These are phyloP conservation scores for Skeletonema grethae DNA, from an alignment of 108 stramenopile species.

Conservation along the genomic window DNA sequence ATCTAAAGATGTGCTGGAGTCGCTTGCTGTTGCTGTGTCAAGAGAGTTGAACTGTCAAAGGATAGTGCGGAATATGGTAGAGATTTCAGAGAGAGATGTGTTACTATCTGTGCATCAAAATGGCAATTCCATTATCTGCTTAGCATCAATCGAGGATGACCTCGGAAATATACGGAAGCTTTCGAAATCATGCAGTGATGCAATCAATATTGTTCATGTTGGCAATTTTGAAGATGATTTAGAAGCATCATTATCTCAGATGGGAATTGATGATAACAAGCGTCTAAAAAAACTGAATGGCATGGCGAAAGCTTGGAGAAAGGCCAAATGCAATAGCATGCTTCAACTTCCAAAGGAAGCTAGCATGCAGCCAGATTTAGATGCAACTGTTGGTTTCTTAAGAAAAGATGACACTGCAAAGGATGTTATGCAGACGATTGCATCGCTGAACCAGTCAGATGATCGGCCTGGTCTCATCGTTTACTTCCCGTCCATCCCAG, in stretches of 20 bases:
- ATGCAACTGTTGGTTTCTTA: conserved; percentile 13
- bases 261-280: conserved; percentile 4
- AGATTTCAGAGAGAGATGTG: conserved; percentile 18
- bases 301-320: conserved; percentile 43
- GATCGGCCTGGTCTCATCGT: conserved; percentile 62
- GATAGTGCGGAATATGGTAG: conserved; percentile 6
- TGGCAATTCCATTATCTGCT: conserved; percentile 28
- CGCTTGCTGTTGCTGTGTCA: conserved; percentile 45
- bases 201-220: conserved; percentile 39
- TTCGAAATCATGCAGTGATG: conserved; percentile 23
- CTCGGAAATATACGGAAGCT: conserved; percentile 9
- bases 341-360: conserved; percentile 37
- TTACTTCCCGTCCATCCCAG: conserved; percentile 83
- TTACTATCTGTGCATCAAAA: conserved; percentile 3
- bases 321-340: conserved; percentile 29
- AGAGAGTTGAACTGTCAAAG: conserved; percentile 30
- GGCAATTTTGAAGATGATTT: conserved; percentile 43
- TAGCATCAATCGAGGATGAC: conserved; percentile 26
- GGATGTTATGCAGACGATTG: conserved; percentile 19
- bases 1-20: conserved; percentile 25
- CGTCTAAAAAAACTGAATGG: conserved; percentile 13
- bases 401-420: conserved; percentile 1
- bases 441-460: not conserved
- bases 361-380: not conserved
- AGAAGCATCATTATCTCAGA: conserved; percentile 5